Base-by-base conservation (phyloP, 2,329 filamentous ascomycete species). In the Ophiocordyceps camponoti-floridani region DNA sequence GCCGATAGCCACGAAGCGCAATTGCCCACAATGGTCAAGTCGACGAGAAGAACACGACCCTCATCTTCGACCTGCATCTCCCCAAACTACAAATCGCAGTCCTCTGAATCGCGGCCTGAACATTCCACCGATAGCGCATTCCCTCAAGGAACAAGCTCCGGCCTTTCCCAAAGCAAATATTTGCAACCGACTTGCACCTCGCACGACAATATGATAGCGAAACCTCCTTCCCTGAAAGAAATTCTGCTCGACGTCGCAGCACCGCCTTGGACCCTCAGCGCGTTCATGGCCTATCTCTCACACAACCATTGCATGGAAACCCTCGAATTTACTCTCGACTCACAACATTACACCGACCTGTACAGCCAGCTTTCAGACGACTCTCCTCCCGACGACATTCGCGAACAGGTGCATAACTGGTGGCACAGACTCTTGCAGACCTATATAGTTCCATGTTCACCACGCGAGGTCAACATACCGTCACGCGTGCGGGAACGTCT, bases 261-360 rank as follows among this genome's bases (percentile, higher is more conserved):
- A 9, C 79, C 86, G 38, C 91, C 91, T 52, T 96, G 86, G 73
- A 94, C 88, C 0, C 70, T 95, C 9, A 80, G 78, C 48, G 89
- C 89, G 30, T 96, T 96, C 62, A 96, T 91, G 77, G 88, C 88
- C 46, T 96, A 94, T 56, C 73, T 96, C 4, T 95, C 89, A 1
- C 88, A 94, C 57, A 96, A 96, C 56, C 89, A 96, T 63, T 98
- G 91, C 58, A 69, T 96, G 51, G 91, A 98, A 62, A 95, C 88
- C 1, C 70, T 98, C 37, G 91, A 96, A 58, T 98, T 98, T 61
- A 94, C 88, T 38, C 82, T 95, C 71, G 91, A 95, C 59, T 84
- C 89, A 19, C 83, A 87, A 47, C 76, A 86, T 48, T 98, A 96
- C 59, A 74, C 77, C 44, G 65, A 75, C 47, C 75, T 75, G 45